A percentile compares a stretch with the other conserved stretches of the same genome.
Evolutionary conservation across 768 basidiomycete genomes (phyloP).

Genomic region (Lentinula sp.): DNA sequence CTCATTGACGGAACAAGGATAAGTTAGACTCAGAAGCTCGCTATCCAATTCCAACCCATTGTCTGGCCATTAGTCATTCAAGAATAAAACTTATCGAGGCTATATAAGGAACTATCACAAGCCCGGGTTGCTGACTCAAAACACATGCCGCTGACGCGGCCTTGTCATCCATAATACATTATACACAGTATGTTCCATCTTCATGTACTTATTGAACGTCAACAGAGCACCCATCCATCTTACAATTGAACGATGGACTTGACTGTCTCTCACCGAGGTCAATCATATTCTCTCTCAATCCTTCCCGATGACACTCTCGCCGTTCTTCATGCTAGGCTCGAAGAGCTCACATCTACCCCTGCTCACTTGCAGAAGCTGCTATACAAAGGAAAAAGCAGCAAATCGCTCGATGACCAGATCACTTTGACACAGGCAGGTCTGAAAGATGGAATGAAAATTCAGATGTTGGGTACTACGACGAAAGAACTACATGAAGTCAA

Average conservation of each 20-base stretch:
- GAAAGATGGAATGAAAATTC: slow-evolving; percentile 58
- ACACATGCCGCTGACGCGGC: no score
- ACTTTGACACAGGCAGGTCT: slow-evolving; percentile 43
- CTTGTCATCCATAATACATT: no score
- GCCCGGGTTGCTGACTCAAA: no score
- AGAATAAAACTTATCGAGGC: no score
- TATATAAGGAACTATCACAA: no score
- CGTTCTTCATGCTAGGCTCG: slow-evolving; percentile 42
- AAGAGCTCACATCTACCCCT: slow-evolving; percentile 63
- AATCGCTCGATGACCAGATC: slow-evolving; percentile 19
- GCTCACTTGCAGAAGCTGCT: slow-evolving; percentile 64
- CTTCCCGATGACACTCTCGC: slow-evolving; percentile 46
- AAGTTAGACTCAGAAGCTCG: no score
- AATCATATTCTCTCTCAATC: slow-evolving; percentile 38
- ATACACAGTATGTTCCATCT: no score
- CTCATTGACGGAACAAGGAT: no score
- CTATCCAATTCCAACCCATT: no score
- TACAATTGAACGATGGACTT: slow-evolving; percentile 2
- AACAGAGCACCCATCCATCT: no score
- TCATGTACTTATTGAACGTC: no score
- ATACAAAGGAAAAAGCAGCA: slow-evolving; percentile 59
- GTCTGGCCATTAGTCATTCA: no score
- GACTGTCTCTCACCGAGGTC: slow-evolving; percentile 43
- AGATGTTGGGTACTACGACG: slow-evolving; percentile 62
- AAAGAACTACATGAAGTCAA: slow-evolving; percentile 51